phyloP scores from a whole-genome alignment of 768 basidiomycete genomes.

The Hericium coralloides region DNA sequence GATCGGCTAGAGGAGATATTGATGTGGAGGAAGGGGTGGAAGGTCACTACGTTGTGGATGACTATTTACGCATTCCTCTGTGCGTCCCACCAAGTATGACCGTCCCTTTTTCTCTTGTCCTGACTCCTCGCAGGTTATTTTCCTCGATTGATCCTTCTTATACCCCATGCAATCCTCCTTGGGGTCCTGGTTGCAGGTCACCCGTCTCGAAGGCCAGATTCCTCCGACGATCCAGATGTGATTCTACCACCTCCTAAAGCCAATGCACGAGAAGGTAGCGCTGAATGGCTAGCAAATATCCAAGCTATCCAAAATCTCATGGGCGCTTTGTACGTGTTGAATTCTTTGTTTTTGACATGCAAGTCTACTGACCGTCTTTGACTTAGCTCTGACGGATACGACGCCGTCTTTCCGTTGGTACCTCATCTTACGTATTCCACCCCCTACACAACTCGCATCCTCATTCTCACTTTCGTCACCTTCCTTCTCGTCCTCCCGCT shows the following conservation, averaged over 20 bases:
- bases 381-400: slow-evolving; percentile 55
- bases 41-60: slow-evolving; percentile 67
- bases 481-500: slow-evolving; percentile 34
- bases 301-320: slow-evolving; percentile 90
- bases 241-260: slow-evolving; percentile 25
- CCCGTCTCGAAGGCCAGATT: slow-evolving; percentile 26
- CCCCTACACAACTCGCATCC: slow-evolving; percentile 44
- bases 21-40: slow-evolving; percentile 74
- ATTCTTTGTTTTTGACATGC: background rate
- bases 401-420: slow-evolving; percentile 40
- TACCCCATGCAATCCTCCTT: slow-evolving; percentile 59
- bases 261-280: slow-evolving; percentile 48
- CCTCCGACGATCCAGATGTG: background rate
- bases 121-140: slow-evolving; percentile 49
- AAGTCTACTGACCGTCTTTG: slow-evolving; percentile 3
- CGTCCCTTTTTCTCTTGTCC: background rate
- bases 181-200: slow-evolving; percentile 60
- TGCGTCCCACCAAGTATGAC: slow-evolving; percentile 27
- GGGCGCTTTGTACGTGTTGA: slow-evolving; percentile 62
- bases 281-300: slow-evolving; percentile 80
- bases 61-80: slow-evolving; percentile 72
- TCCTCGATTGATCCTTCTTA: slow-evolving; percentile 58
- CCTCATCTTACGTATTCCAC: slow-evolving; percentile 42
- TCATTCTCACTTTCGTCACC: slow-evolving; percentile 37
- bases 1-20: slow-evolving; percentile 82